Evolutionary conservation across 306 rosid species (phyloP).

Genomic region (Fragaria nilgerrensis): DNA sequence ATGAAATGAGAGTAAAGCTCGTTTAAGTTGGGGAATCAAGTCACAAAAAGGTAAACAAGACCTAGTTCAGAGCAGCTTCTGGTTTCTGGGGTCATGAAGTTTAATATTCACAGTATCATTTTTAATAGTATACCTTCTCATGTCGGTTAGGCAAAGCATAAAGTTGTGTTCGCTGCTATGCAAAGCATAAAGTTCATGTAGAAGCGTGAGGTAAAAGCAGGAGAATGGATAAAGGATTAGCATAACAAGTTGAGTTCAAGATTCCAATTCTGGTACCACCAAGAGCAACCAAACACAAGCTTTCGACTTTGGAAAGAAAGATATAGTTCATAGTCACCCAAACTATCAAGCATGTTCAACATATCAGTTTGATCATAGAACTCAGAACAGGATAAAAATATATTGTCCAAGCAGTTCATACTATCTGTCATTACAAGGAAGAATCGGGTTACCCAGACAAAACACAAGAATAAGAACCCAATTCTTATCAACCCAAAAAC

Average conservation of each 20-base stretch:
- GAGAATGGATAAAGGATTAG: background rate
- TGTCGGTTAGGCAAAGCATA: conserved; percentile 21
- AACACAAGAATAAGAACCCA: conserved; percentile 37
- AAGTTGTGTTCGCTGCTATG: conserved; percentile 20
- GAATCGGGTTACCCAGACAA: conserved; percentile 50
- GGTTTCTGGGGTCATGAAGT: background rate
- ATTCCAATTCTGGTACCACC: conserved; percentile 8
- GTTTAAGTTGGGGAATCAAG: background rate
- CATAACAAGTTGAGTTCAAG: conserved; percentile 1
- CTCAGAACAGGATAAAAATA: conserved; percentile 1
- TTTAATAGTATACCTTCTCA: conserved; percentile 1
- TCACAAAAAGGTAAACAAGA: background rate
- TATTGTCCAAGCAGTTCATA: conserved; percentile 31
- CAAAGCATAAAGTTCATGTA: conserved; percentile 14
- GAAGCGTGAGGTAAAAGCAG: background rate
- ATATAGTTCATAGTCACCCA: background rate
- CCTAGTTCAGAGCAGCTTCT: conserved; percentile 3
- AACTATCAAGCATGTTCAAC: background rate
- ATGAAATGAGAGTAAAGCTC: background rate
- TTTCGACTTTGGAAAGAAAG: background rate
- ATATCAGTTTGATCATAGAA: background rate
- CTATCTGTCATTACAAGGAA: conserved; percentile 25
- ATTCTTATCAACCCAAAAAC: conserved; percentile 52
- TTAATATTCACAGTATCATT: background rate
- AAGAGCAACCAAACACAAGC: background rate